A percentile compares a stretch with the other conserved stretches of the same genome.
Conservation (phyloP, 345 rosid genomes). For the Fremontodendron californicum region DNA sequence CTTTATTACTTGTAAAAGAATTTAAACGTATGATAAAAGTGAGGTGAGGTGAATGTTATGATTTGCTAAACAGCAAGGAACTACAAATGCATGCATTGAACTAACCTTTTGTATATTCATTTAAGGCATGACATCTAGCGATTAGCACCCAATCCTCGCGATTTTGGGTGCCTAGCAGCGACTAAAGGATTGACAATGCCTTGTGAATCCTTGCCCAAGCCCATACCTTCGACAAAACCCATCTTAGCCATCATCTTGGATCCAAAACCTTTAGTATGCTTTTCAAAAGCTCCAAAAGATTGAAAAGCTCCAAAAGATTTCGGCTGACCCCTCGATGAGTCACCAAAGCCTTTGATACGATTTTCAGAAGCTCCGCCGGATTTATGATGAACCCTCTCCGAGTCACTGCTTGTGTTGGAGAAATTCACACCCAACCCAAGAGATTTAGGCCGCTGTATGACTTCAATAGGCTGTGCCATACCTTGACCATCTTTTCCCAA, state of each 20-base stretch:
- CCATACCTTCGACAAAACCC: constrained; percentile 85
- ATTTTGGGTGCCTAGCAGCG: constrained; percentile 45
- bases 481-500: constrained; percentile 85
- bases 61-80: background rate
- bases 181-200: constrained; percentile 20
- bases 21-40: background rate
- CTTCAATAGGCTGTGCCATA: constrained; percentile 69
- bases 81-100: background rate
- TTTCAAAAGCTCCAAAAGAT: constrained; percentile 65
- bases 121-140: constrained; percentile 13
- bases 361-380: background rate
- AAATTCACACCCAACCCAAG: constrained; percentile 69
- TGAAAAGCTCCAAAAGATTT: constrained; percentile 56
- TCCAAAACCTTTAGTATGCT: constrained; percentile 85
- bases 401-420: constrained; percentile 27
- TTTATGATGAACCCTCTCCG: background rate
- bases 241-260: constrained; percentile 88
- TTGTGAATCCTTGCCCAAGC: constrained; percentile 74
- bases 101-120: background rate
- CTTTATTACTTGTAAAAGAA: background rate
- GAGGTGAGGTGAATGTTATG: background rate
- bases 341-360: constrained; percentile 6
- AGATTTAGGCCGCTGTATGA: constrained; percentile 69
- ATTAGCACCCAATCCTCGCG: constrained; percentile 73
- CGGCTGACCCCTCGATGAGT: constrained; percentile 26